Conservation (phyloP, 495 filamentous ascomycete species). For the Filosporella fistucella region DNA sequence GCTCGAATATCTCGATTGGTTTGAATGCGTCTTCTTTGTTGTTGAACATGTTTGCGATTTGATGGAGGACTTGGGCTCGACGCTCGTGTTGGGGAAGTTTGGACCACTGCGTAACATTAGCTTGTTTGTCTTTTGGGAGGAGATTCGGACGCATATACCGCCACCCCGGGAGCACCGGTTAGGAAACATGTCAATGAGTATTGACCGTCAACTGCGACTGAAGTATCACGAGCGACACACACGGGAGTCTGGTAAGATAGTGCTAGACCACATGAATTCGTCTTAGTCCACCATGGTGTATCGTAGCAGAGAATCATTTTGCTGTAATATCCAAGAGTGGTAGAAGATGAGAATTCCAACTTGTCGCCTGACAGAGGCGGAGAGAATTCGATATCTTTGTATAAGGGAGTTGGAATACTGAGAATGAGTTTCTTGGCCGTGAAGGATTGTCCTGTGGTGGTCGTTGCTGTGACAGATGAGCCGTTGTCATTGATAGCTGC, state of each 20-base stretch:
- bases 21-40: conserved; percentile 10
- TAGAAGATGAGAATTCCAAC: conserved; percentile 13
- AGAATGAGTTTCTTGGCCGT: conserved; percentile 33
- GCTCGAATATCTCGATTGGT: conserved; percentile 19
- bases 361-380: conserved; percentile 26
- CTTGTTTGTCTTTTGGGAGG: too few relatives aligned
- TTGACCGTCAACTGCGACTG: conserved; percentile 26
- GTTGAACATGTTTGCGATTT: conserved; percentile 15
- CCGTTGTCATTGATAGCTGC: conserved; percentile 7
- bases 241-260: conserved; percentile 32
- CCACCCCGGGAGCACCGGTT: conserved; percentile 27
- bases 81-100: conserved; percentile 8
- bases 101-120: too few relatives aligned
- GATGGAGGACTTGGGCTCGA: not conserved
- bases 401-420: conserved; percentile 29
- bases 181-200: conserved; percentile 39
- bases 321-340: conserved; percentile 31
- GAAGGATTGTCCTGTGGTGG: conserved; percentile 17
- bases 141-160: too few relatives aligned
- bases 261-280: conserved; percentile 29
- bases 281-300: conserved; percentile 37
- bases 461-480: conserved; percentile 11
- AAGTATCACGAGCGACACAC: conserved; percentile 35
- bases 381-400: conserved; percentile 30
- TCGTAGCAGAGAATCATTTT: conserved; percentile 34